These are phyloP conservation scores for Xylariaceae sp. DNA, from an alignment of 2,329 filamentous ascomycete species.

Conservation along the genomic window DNA sequence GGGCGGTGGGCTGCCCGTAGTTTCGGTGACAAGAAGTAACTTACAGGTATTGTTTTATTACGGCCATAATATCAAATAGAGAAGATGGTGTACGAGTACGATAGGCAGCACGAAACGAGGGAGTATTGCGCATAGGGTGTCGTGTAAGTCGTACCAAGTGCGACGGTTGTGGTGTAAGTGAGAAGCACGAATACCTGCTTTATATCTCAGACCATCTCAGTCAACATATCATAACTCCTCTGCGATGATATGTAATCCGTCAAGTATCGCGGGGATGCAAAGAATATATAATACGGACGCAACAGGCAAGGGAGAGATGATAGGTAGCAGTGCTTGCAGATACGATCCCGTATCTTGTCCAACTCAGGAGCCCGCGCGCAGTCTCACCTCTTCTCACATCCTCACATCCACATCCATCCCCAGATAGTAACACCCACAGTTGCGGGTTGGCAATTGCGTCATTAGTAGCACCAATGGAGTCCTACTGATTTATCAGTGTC, in stretches of 20 bases:
- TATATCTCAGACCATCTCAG: too few species aligned
- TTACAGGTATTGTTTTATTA: too few species aligned
- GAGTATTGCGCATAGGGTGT: too few species aligned
- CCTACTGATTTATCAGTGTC: constrained; percentile 1
- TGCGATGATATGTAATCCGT: not conserved
- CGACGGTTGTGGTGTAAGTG: too few species aligned
- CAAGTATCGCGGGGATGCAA: not conserved
- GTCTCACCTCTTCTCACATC: constrained; percentile 1
- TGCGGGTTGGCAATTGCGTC: constrained; percentile 15
- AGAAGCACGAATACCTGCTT: too few species aligned
- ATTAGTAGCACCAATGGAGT: constrained; percentile 7
- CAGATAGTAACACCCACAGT: constrained; percentile 2
- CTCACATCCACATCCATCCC: constrained; percentile 1
- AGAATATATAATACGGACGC: too few species aligned
- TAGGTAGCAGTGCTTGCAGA: constrained; percentile 12
- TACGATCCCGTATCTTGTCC: constrained; percentile 22
- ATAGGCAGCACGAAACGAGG: too few species aligned
- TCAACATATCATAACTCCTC: not conserved
- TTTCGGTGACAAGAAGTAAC: too few species aligned
- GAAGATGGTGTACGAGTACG: too few species aligned
- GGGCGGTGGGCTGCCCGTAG: not conserved
- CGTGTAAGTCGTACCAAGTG: too few species aligned
- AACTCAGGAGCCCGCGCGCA: constrained; percentile 8
- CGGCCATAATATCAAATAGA: too few species aligned
- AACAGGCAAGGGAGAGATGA: not conserved